Base-by-base conservation (phyloP, 495 filamentous ascomycete species). In the Lichenothelia convexa region DNA sequence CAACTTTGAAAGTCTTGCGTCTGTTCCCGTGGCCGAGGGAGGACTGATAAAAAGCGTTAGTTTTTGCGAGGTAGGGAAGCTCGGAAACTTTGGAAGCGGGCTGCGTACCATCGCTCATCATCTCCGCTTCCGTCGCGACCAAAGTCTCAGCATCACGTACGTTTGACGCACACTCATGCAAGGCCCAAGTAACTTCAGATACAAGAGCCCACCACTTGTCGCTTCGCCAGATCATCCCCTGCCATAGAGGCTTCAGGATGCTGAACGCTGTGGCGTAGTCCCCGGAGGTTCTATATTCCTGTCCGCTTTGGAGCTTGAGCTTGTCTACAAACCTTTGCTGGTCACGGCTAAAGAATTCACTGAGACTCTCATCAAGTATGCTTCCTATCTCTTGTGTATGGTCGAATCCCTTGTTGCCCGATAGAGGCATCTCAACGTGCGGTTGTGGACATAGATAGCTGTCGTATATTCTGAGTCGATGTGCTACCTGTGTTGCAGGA, bases 161-260 rank as follows among this genome's bases (percentile, higher is more conserved):
- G 34, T 66, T 65, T 0, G 64, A 47, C 3, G 86, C 86, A 42
- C 78, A 81, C 39, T 80, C 64, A 45, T 82, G 68, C 27, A 93
- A 60, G 7, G 65, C 62, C 77, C 78, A 81, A 36, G 73, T 64
- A 34, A 89, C 63, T 30, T 78, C 73, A 50, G 74, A 72, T 37
- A 81, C 71, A 7, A 85, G 62, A 27, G 66, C 55, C 65, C 76
- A 78, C 89, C 91, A 95, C 13, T 79, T 73, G 44, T 91, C 78
- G 22, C 54, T 57, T 30, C 89, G 70, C 66, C 79, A 92, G 7
- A 66, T 67, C 55, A 81, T 67, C 3, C 60, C 66, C 34, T 73
- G 60, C 85, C 80, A 93, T 0, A 80, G 50, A 4, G 80, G 72
- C 15, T 65, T 58, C 13, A 95, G 62, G 18, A 84, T 57, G 15